phyloP scores from a whole-genome alignment of 2,329 filamentous ascomycete species.

The Dactylellina leptospora region DNA sequence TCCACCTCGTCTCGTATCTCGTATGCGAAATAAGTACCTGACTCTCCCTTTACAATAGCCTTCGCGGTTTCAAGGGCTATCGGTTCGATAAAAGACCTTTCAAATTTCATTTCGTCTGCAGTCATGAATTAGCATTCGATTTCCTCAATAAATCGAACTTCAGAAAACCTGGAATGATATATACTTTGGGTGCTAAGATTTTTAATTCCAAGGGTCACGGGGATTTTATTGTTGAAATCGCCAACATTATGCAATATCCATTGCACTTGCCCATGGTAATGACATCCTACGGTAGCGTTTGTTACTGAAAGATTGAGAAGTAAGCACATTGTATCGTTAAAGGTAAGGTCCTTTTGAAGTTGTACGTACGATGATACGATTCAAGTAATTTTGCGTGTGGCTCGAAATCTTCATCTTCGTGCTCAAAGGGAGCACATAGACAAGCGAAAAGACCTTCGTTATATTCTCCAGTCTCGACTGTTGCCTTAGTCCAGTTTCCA shows the following conservation, averaged over 20 bases:
- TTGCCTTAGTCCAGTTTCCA: constrained; percentile 50
- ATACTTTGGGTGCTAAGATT: constrained; percentile 34
- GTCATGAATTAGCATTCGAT: no score
- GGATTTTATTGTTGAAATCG: constrained; percentile 17
- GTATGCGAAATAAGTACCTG: constrained; percentile 37
- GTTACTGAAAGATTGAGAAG: constrained; percentile 22
- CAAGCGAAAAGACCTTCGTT: constrained; percentile 52
- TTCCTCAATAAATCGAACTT: no score
- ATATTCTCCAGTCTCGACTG: constrained; percentile 31
- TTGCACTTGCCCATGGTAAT: constrained; percentile 40
- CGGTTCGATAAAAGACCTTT: constrained; percentile 42
- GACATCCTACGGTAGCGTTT: constrained; percentile 45
- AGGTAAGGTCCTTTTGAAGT: not conserved
- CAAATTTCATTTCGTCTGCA: constrained; percentile 48
- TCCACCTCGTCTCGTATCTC: constrained; percentile 27
- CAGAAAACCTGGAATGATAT: not conserved
- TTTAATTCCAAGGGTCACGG: constrained; percentile 40
- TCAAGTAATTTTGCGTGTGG: constrained; percentile 44
- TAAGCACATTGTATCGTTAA: not conserved
- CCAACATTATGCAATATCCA: constrained; percentile 52
- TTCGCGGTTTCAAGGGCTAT: constrained; percentile 48
- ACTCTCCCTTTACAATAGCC: constrained; percentile 18
- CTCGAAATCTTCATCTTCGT: constrained; percentile 52
- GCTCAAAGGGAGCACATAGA: constrained; percentile 40
- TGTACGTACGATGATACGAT: constrained; percentile 25